A percentile compares a stretch with the other conserved stretches of the same genome.
Conservation (phyloP, 805 yeast species). For the Metschnikowia rubicola region DNA sequence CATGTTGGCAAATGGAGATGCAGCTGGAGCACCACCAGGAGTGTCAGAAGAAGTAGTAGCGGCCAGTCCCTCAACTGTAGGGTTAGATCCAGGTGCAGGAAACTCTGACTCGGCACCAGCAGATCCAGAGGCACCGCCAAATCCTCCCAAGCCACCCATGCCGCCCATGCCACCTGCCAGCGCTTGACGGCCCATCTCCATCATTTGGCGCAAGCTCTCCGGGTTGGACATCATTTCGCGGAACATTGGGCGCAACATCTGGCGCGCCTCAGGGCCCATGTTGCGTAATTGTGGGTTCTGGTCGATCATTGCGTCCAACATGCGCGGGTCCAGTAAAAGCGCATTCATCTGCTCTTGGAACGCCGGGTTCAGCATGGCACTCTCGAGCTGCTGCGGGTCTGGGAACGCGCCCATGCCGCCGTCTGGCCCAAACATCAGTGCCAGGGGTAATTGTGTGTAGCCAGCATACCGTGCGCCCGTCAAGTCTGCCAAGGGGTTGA, state of each 20-base stretch:
- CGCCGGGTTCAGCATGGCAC: constrained; percentile 77
- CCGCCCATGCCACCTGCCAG: constrained; percentile 28
- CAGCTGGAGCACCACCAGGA: constrained; percentile 10
- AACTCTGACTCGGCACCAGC: constrained; percentile 16
- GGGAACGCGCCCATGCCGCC: constrained; percentile 81
- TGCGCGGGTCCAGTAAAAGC: constrained; percentile 81
- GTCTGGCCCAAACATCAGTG: constrained; percentile 89
- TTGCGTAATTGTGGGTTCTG: constrained; percentile 80
- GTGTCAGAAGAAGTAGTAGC: constrained; percentile 7
- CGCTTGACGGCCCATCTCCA: constrained; percentile 64
- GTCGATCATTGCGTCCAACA: constrained; percentile 76
- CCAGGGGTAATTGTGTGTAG: constrained; percentile 79
- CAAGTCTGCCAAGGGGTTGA: constrained; percentile 85
- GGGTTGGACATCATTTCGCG: constrained; percentile 75
- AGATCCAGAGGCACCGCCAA: constrained; percentile 4
- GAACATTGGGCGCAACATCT: constrained; percentile 79
- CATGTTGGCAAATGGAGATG: constrained; percentile 39
- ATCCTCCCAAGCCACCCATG: constrained; percentile 16
- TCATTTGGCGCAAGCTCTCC: constrained; percentile 75
- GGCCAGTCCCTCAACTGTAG: constrained; percentile 23
- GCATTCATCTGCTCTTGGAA: constrained; percentile 80
- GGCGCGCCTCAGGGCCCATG: constrained; percentile 87
- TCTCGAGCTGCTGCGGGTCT: constrained; percentile 67
- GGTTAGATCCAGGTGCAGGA: constrained; percentile 40
- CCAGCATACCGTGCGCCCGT: constrained; percentile 98